A percentile compares a stretch with the other conserved stretches of the same genome.
Conservation (phyloP, 2,329 filamentous ascomycete genomes). For the Microcyclospora pomicola region DNA sequence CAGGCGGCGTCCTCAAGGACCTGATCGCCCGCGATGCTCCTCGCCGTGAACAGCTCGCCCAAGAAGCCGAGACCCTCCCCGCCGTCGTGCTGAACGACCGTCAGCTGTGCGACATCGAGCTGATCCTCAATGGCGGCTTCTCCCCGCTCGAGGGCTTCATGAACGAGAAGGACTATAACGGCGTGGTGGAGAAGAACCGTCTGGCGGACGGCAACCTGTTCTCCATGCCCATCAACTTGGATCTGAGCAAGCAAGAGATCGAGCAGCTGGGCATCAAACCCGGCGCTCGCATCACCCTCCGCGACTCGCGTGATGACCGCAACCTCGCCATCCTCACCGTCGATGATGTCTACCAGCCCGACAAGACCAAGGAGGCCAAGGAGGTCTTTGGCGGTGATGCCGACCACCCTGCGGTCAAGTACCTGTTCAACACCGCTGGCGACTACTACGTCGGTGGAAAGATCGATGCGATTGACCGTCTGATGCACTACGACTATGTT, state of each 20-base stretch:
- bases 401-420: slow-evolving; percentile 78
- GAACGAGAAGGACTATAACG: slow-evolving; percentile 92
- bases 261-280: slow-evolving; percentile 62
- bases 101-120: slow-evolving; percentile 92
- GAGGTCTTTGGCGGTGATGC: slow-evolving; percentile 88
- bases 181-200: slow-evolving; percentile 77
- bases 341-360: slow-evolving; percentile 85
- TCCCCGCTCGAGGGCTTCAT: slow-evolving; percentile 97
- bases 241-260: slow-evolving; percentile 63
- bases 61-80: slow-evolving; percentile 75
- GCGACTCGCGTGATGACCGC: slow-evolving; percentile 90
- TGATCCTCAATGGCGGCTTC: slow-evolving; percentile 96
- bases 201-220: slow-evolving; percentile 83
- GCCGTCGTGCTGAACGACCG: slow-evolving; percentile 78
- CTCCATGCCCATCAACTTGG: slow-evolving; percentile 92
- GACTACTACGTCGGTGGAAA: slow-evolving; percentile 94
- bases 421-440: slow-evolving; percentile 65
- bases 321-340: slow-evolving; percentile 92
- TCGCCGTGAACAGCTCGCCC: slow-evolving; percentile 61
- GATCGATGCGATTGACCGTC: slow-evolving; percentile 84
- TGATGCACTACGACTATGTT: slow-evolving; percentile 98
- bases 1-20: slow-evolving; percentile 92
- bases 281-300: slow-evolving; percentile 71
- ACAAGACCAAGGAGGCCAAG: slow-evolving; percentile 86
- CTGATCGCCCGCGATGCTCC: slow-evolving; percentile 84